Evolutionary conservation across 1,284 basidiomycete genomes (phyloP).

Genomic region (Cystobasidium slooffiae): DNA sequence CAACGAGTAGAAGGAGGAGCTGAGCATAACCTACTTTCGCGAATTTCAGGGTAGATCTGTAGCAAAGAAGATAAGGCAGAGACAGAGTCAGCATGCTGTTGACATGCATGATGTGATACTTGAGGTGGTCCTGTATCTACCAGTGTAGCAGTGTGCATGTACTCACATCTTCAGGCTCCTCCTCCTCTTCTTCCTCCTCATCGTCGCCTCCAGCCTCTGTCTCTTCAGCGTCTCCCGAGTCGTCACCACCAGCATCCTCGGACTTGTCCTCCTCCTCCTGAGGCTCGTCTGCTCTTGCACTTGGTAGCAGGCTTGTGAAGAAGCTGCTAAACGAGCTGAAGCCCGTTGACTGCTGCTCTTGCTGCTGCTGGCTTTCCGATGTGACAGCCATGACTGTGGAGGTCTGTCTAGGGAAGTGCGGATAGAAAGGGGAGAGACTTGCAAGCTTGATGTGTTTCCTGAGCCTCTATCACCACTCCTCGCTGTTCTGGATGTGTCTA

Average conservation of each 20-base stretch:
- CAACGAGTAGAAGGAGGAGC: too few relatives aligned
- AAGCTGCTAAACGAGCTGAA: constrained; percentile 42
- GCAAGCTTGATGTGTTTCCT: too few relatives aligned
- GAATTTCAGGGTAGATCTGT: constrained; percentile 34
- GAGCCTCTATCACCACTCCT: too few relatives aligned
- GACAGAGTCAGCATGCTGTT: constrained; percentile 9
- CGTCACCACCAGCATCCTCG: constrained; percentile 19
- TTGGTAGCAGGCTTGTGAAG: constrained; percentile 36
- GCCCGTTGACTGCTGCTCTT: constrained; percentile 16
- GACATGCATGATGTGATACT: background rate
- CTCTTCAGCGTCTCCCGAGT: constrained; percentile 45
- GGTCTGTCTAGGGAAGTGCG: background rate
- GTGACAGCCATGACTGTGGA: constrained; percentile 13
- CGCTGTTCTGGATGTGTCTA: too few relatives aligned
- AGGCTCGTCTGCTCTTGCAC: constrained; percentile 36
- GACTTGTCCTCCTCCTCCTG: constrained; percentile 33
- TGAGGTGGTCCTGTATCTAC: background rate
- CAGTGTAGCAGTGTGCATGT: background rate
- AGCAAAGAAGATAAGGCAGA: background rate
- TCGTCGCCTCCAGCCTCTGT: constrained; percentile 41
- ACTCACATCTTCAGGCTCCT: constrained; percentile 53
- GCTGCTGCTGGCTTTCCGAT: constrained; percentile 24
- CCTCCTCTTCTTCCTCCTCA: constrained; percentile 51
- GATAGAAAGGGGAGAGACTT: background rate
- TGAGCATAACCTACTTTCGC: constrained; percentile 31